Evolutionary conservation across 768 basidiomycete species (phyloP).

Genomic region (Favolaschia claudopus): DNA sequence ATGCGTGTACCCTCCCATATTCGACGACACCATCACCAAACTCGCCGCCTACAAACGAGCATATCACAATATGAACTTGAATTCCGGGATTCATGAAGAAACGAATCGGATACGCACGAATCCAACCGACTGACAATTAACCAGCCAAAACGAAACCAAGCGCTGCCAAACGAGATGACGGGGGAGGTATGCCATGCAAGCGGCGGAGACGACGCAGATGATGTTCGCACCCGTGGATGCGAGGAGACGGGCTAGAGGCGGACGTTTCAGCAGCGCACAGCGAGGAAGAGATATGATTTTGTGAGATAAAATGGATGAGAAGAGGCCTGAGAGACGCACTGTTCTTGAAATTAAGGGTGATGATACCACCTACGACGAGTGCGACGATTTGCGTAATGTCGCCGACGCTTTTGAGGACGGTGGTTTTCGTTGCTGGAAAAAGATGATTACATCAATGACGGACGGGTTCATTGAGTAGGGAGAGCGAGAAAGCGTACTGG

Average conservation of each 20-base stretch:
- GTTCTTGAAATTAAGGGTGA: conserved; percentile 16
- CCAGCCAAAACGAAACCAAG: conserved; percentile 15
- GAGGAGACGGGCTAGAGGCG: conserved; percentile 2
- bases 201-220: conserved; percentile 12
- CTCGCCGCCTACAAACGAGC: neutral
- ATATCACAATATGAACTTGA: neutral
- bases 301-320: too few species aligned
- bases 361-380: conserved; percentile 11
- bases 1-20: conserved; percentile 20
- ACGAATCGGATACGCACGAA: neutral
- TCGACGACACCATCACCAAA: too few species aligned
- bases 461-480: too few species aligned
- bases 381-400: conserved; percentile 11
- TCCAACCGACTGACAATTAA: conserved; percentile 15
- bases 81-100: neutral
- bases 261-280: neutral
- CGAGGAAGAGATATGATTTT: neutral
- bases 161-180: conserved; percentile 6
- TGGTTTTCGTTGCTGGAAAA: conserved; percentile 7
- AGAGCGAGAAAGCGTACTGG: neutral
- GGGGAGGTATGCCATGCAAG: conserved; percentile 15
- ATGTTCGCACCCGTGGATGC: conserved; percentile 9
- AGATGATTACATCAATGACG: too few species aligned
- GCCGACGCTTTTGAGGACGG: conserved; percentile 13
- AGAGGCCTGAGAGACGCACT: too few species aligned